A percentile compares a stretch with the other conserved stretches of the same genome.
Evolutionary conservation across 352 stramenopile genomes (phyloP).

Genomic region (Albugo candida): DNA sequence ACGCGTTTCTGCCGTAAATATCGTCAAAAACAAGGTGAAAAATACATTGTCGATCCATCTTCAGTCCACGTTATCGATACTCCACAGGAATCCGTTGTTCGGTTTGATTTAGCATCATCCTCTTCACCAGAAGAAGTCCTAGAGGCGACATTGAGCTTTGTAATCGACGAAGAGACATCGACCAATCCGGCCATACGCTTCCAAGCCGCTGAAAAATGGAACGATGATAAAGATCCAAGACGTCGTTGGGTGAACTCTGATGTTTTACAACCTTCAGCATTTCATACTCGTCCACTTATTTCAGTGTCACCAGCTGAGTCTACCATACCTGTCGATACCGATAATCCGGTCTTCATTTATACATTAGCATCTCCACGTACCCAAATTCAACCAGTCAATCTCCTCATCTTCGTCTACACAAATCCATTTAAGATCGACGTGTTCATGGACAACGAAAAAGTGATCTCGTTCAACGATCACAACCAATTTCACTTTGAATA

Average conservation of each 20-base stretch:
- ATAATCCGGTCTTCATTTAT: background rate
- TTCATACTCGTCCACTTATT: slow-evolving; percentile 16
- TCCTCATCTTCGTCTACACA: slow-evolving; percentile 33
- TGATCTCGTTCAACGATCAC: slow-evolving; percentile 41
- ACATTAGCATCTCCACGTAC: slow-evolving; percentile 1
- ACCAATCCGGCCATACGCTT: slow-evolving; percentile 32
- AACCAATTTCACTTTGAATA: slow-evolving; percentile 56
- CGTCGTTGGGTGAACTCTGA: slow-evolving; percentile 34
- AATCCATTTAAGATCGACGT: slow-evolving; percentile 41
- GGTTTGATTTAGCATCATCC: slow-evolving; percentile 11
- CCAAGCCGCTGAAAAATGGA: slow-evolving; percentile 29
- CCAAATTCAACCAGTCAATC: slow-evolving; percentile 2
- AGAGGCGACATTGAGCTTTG: slow-evolving; percentile 29
- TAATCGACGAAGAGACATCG: slow-evolving; percentile 16
- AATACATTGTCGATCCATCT: background rate
- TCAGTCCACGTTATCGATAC: slow-evolving; percentile 1
- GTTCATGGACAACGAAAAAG: slow-evolving; percentile 37
- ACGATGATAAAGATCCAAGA: slow-evolving; percentile 24
- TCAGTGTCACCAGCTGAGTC: slow-evolving; percentile 14
- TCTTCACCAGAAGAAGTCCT: slow-evolving; percentile 10
- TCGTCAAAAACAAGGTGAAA: slow-evolving; percentile 13
- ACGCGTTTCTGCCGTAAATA: slow-evolving; percentile 92
- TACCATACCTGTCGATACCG: background rate
- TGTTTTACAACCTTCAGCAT: slow-evolving; percentile 18
- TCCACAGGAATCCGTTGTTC: slow-evolving; percentile 14